A percentile compares a stretch with the other conserved stretches of the same genome.
phyloP scores from a whole-genome alignment of 2,329 filamentous ascomycete genomes.

The Blumeriella jaapii region DNA sequence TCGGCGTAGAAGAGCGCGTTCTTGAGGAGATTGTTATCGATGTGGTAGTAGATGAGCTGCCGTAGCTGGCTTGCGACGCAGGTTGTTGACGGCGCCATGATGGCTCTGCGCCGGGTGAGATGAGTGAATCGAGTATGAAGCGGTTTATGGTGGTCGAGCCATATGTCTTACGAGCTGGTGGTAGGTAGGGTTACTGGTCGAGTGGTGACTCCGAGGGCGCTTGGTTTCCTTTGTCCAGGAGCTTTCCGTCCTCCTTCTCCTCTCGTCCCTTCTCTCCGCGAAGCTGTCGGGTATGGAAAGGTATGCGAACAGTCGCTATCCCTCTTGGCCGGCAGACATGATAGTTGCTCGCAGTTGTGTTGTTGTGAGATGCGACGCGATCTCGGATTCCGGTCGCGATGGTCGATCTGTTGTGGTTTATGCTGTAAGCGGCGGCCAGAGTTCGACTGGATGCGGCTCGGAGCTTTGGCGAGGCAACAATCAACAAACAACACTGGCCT shows the following conservation, averaged over 20 bases:
- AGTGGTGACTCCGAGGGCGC: slow-evolving; percentile 6
- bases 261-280: slow-evolving; percentile 6
- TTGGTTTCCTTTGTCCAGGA: slow-evolving; percentile 7
- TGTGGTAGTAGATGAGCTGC: slow-evolving; percentile 53
- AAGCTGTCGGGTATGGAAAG: slow-evolving; percentile 1
- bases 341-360: slow-evolving; percentile 11
- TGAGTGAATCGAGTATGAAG: slow-evolving; percentile 10
- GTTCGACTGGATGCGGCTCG: no score
- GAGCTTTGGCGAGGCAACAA: no score
- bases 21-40: slow-evolving; percentile 81
- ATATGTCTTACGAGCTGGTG: slow-evolving; percentile 20
- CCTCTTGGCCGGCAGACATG: slow-evolving; percentile 14
- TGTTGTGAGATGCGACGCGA: slow-evolving; percentile 5
- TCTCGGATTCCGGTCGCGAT: not conserved
- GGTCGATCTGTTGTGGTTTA: no score
- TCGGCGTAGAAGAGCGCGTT: slow-evolving; percentile 93
- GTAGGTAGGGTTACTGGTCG: slow-evolving; percentile 8
- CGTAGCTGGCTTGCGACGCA: slow-evolving; percentile 32
- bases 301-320: slow-evolving; percentile 14
- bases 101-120: slow-evolving; percentile 11
- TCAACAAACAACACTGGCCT: no score
- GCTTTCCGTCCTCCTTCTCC: slow-evolving; percentile 4
- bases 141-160: slow-evolving; percentile 22
- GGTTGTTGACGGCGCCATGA: slow-evolving; percentile 24
- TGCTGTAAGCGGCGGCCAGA: no score